phyloP scores from a whole-genome alignment of 2,329 filamentous ascomycete species.

The Neofusicoccum laricinum region DNA sequence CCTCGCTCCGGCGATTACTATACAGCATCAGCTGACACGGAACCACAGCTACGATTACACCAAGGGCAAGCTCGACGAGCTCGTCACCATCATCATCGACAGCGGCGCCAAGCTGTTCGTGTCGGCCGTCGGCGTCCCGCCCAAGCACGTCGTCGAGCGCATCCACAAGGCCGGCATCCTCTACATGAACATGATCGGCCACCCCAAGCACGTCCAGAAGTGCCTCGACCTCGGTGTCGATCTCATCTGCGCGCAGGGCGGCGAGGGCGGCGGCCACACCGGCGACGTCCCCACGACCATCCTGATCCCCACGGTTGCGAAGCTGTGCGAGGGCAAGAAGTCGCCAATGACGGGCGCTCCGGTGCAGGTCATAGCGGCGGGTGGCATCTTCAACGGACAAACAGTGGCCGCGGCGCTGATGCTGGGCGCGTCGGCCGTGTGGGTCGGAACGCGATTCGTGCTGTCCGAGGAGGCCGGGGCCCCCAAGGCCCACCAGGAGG shows the following conservation, averaged over 20 bases:
- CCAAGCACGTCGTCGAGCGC: slow-evolving; percentile 81
- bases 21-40: neutral
- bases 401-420: slow-evolving; percentile 85
- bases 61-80: slow-evolving; percentile 92
- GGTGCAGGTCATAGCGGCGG: slow-evolving; percentile 89
- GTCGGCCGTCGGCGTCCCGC: slow-evolving; percentile 90
- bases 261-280: slow-evolving; percentile 95
- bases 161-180: slow-evolving; percentile 84
- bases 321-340: slow-evolving; percentile 75
- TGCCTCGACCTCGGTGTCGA: slow-evolving; percentile 85
- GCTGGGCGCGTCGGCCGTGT: slow-evolving; percentile 88
- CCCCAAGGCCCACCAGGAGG: slow-evolving; percentile 90
- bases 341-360: slow-evolving; percentile 82
- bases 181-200: slow-evolving; percentile 99
- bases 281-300: slow-evolving; percentile 89
- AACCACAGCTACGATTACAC: slow-evolving; percentile 90
- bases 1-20: neutral
- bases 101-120: slow-evolving; percentile 91
- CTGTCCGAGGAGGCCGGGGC: slow-evolving; percentile 92
- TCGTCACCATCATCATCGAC: slow-evolving; percentile 90
- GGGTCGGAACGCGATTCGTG: slow-evolving; percentile 96
- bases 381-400: slow-evolving; percentile 91
- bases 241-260: slow-evolving; percentile 97
- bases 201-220: slow-evolving; percentile 98
- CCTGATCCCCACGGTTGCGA: slow-evolving; percentile 87